Evolutionary conservation across 2,329 filamentous ascomycete genomes (phyloP).

Genomic region (Fusarium haematococcum): DNA sequence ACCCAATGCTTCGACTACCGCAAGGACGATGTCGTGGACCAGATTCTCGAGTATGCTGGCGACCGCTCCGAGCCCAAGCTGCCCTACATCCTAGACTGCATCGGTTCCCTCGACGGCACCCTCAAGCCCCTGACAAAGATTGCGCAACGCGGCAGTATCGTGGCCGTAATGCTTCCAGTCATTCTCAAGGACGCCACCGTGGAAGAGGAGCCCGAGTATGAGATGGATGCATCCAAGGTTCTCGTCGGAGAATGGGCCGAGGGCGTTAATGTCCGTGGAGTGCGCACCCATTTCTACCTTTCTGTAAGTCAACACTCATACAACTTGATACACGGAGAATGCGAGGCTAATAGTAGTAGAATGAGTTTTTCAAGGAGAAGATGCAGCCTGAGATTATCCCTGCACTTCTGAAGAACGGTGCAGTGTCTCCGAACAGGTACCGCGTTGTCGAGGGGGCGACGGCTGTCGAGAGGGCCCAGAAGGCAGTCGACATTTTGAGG

Average conservation of each 20-base stretch:
- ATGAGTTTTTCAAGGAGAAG: slow-evolving; percentile 66
- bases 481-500: slow-evolving; percentile 51
- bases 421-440: slow-evolving; percentile 56
- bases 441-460: slow-evolving; percentile 55
- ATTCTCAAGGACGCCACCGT: slow-evolving; percentile 65
- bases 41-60: slow-evolving; percentile 45
- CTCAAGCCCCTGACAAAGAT: slow-evolving; percentile 63
- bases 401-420: slow-evolving; percentile 53
- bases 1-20: slow-evolving; percentile 61
- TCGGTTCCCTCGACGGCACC: slow-evolving; percentile 61
- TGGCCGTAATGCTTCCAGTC: slow-evolving; percentile 71
- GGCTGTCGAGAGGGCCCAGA: slow-evolving; percentile 53
- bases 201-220: slow-evolving; percentile 62
- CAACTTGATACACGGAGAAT: background rate
- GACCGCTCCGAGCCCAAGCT: slow-evolving; percentile 44
- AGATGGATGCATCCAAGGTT: slow-evolving; percentile 61
- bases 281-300: slow-evolving; percentile 54
- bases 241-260: slow-evolving; percentile 60
- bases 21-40: slow-evolving; percentile 49
- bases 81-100: slow-evolving; percentile 66
- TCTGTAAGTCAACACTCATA: slow-evolving; percentile 26
- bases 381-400: slow-evolving; percentile 68
- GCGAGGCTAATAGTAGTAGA: slow-evolving; percentile 51
- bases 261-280: slow-evolving; percentile 64
- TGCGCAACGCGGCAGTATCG: slow-evolving; percentile 60